Base-by-base conservation (phyloP, 2,329 filamentous ascomycete species). In the Cytospora schulzeri region DNA sequence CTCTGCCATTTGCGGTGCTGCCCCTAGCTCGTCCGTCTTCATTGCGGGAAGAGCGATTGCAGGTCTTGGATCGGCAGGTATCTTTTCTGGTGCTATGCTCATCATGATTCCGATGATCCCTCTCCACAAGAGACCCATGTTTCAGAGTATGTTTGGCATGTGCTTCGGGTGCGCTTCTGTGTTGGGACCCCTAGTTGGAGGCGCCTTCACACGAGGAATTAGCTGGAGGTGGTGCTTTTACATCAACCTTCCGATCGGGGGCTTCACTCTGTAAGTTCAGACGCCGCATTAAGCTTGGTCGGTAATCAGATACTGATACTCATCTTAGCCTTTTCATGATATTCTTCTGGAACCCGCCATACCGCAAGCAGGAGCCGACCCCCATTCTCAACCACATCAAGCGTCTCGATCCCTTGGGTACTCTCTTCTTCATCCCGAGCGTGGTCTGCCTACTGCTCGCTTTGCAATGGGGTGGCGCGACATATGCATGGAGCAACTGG, bases 161-260 rank as follows among this genome's bases (percentile, higher is more conserved):
- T 76, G 85, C 0, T 85, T 85, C 67, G 84, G 83, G n/a, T 69
- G 85, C 17, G 78, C 83, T 2, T 84, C 82, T 1, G 81, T 85
- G 22, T 72, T 81, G 51, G 84, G 84, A 0, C 84, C 84, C 12
- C 74, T 86, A 7, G 73, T 86, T 7, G 84, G 84, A 5, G 83
- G 84, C 31, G 84, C 77, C 2, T 83, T 86, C 62, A 83, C 83
- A 2, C 75, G 79, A 38, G 72, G 72, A 7, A 75, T 77, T 15
- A 78, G 77, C 14, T 86, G 84, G 84, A 77, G 80, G 74, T 83
- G 84, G 84, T 86, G 84, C 70, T 86, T 86, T 69, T 86, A 83
- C 70, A 82, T 86, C 70, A 86, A 86, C 66, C 78, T 86, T 19
- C 84, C 84, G 9, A 78, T 86, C 60, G 84, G 84, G 24, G 82